Conservation (phyloP, 345 rosid genomes). For the Hibiscus trionum region DNA sequence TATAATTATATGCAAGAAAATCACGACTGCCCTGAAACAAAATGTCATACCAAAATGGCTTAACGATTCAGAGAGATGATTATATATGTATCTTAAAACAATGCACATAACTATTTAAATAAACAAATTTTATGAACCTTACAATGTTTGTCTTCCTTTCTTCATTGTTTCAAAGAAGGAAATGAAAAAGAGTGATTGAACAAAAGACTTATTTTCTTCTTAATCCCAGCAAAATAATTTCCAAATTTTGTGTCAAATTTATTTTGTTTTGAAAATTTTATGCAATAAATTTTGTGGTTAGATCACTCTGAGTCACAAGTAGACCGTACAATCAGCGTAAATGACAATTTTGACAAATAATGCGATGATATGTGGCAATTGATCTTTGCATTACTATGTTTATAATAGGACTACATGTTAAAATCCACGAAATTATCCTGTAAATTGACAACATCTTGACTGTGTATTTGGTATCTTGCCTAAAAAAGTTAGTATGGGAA, state of each 20-base stretch:
- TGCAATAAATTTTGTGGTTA: neutral
- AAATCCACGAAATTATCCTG: no score
- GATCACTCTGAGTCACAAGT: neutral
- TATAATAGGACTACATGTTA: neutral
- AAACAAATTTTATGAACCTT: neutral
- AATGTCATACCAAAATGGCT: neutral
- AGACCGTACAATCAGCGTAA: neutral
- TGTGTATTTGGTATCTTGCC: no score
- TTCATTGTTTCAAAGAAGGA: conserved; percentile 10
- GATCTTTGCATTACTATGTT: conserved; percentile 11
- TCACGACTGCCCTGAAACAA: neutral
- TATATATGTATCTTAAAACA: neutral
- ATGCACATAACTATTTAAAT: neutral
- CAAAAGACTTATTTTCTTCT: conserved; percentile 2
- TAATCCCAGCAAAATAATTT: neutral
- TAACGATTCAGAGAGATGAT: neutral
- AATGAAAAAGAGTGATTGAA: conserved; percentile 28
- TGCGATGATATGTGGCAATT: neutral
- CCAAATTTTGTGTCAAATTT: neutral
- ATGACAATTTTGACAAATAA: neutral
- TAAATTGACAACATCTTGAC: no score
- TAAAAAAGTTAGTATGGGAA: no score
- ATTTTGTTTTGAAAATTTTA: neutral
- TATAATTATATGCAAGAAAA: neutral
- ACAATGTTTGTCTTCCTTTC: neutral